These are phyloP conservation scores for Lodderomyces elongisporus DNA, from an alignment of 1,139 yeast genomes.

Conservation along the genomic window DNA sequence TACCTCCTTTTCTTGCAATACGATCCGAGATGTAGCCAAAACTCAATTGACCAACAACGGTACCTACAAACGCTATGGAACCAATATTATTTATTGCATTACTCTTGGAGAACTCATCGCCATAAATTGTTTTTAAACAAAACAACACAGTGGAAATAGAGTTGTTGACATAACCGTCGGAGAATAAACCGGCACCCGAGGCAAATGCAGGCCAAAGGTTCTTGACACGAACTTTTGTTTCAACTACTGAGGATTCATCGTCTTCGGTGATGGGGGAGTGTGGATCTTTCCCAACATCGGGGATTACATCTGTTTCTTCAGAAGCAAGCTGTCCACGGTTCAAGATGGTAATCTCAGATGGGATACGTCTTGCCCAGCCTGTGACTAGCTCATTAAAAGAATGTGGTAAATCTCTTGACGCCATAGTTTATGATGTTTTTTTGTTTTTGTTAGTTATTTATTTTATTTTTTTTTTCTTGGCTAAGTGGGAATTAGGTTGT, in stretches of 20 bases:
- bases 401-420: constrained; percentile 49
- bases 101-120: constrained; percentile 54
- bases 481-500: too few relatives aligned
- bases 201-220: constrained; percentile 71
- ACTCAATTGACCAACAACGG: constrained; percentile 76
- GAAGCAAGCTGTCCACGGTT: constrained; percentile 21
- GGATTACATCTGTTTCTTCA: background rate
- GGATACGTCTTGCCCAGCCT: constrained; percentile 32
- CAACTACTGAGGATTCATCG: constrained; percentile 14
- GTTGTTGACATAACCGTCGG: constrained; percentile 87
- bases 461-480: background rate
- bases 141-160: constrained; percentile 74
- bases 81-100: constrained; percentile 72
- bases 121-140: constrained; percentile 61
- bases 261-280: too few relatives aligned
- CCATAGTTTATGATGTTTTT: constrained; percentile 21
- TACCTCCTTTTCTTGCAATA: constrained; percentile 72
- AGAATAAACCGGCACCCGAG: constrained; percentile 87
- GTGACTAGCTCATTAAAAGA: constrained; percentile 29
- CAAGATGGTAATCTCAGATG: constrained; percentile 22
- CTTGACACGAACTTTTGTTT: constrained; percentile 19
- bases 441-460: background rate
- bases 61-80: constrained; percentile 89
- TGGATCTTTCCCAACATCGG: constrained; percentile 3
- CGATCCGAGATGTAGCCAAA: constrained; percentile 81